Evolutionary conservation across 768 basidiomycete genomes (phyloP), one percentile per base, ranked within the genome.

Genomic region (Kwoniella sp.): DNA sequence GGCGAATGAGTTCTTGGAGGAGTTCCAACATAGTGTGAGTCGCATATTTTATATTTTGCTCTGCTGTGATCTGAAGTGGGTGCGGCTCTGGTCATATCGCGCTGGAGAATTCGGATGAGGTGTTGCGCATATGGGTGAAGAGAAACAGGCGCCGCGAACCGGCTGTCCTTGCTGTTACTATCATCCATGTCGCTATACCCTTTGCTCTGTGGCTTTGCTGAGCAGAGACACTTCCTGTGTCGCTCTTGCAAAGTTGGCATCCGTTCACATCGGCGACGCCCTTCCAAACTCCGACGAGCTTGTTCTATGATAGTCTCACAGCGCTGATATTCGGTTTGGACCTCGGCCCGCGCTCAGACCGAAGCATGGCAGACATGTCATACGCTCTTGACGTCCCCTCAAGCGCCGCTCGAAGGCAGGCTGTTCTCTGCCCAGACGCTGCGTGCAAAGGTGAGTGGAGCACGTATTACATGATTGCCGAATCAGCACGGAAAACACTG

Each of bases 11-110:
- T 97, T 93, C 93, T 88, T 99, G 68, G 90, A 93, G 84, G 93
- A 94, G 82, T 99, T 98, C 81, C 95, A 99, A 84, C 94, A 97
- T 85, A 94, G 92, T 85, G 95, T 97, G 88, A 90, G 87, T 90
- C 12, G 34, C 34, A 0, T n/a, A n/a, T 11, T 31, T 37, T n/a
- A 3, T 13, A 29, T 3, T 48, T 54, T 13, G 61, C 28, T 38
- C 20, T n/a, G 52, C 62, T 31, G 22, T 41, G 11, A 9, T 9
- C 38, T 41, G 20, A 9, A 41, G 38, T 20, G 38, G 53, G 15
- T 29, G 56, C 51, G 58, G n/a, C n/a, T 22, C 20, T 25, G 22
- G 3, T 37, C 66, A 2, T 50, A 37, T 8, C 22, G 2, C 4
- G 31, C 23, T 34, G 23, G 22, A 12, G 2, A n/a, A 53, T n/a